Evolutionary conservation across 164 flowering plant species (phyloP), one percentile per base, ranked within the genome.

Genomic region (Vitis rupestris): DNA sequence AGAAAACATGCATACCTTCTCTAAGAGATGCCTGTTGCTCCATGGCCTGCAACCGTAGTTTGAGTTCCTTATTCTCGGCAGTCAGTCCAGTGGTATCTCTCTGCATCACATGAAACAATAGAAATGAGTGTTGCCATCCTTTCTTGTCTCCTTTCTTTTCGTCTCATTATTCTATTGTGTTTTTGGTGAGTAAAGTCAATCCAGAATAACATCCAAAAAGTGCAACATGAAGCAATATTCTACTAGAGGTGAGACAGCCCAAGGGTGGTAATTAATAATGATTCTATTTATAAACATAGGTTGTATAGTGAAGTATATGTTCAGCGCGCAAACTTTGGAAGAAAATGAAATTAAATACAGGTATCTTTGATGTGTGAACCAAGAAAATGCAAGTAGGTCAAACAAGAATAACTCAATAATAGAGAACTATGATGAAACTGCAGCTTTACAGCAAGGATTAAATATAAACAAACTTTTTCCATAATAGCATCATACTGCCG

Each of bases 21-120:
- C 93, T 86, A 66, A 96, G 95, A 55, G 90, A 89, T 71, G 98
- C 98, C 80, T 96, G 94, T 71, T 95, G 99, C 79, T 90, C 94
- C 93, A 93, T 74, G 57, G 97, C 93, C 73, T 93, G 97, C 76
- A 96, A 74, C 67, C 96, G 88, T 73, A 96, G 71, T 65, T 88
- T 90, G 70, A 96, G 98, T 73, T 96, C 98, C 80, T 88, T 93
- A 78, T 96, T 96, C 80, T 89, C 95, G n/a, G 80, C 12, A 48
- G 88, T 86, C 82, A 96, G 72, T 19, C 89, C 97, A 70, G 80
- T 75, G 3, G 97, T 88, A 77, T 93, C 98, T 76, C 97, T 86
- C 99, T 96, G 92, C 80, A 86, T 61, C 67, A 75, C n/a, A 77
- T 0, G 58, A 70, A 70, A 73, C 59, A 23, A 29, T 8, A 51